Percentiles rank a stretch among this genome's conserved stretches.
Evolutionary conservation across 1,284 basidiomycete species (phyloP).

Genomic region (Pascua sp.): DNA sequence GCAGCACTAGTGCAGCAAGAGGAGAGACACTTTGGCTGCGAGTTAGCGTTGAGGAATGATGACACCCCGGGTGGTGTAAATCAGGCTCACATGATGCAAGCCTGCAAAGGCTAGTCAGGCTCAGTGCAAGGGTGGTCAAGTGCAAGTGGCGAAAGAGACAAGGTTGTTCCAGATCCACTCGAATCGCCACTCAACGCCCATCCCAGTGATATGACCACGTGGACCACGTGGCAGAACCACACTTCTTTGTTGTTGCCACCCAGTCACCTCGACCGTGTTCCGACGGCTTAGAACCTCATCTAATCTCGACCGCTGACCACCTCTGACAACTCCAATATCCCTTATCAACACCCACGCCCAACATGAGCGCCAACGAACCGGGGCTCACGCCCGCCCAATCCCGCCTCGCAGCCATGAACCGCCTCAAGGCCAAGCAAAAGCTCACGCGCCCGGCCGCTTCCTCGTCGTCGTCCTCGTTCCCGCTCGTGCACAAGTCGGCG

Average conservation of each 20-base stretch:
- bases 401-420: slow-evolving; percentile 46
- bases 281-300: not conserved
- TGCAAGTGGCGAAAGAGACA: too few relatives aligned
- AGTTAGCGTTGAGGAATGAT: too few relatives aligned
- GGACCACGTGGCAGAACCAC: not conserved
- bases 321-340: not conserved
- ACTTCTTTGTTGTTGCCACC: not conserved
- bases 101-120: too few relatives aligned
- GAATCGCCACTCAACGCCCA: too few relatives aligned
- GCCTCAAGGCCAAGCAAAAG: slow-evolving; percentile 46
- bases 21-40: too few relatives aligned
- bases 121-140: too few relatives aligned
- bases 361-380: not conserved
- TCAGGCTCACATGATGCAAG: too few relatives aligned
- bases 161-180: too few relatives aligned
- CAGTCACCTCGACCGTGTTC: not conserved
- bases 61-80: too few relatives aligned
- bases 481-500: slow-evolving; percentile 31
- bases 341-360: not conserved
- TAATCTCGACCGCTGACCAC: not conserved
- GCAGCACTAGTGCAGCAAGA: too few relatives aligned
- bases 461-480: slow-evolving; percentile 1
- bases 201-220: too few relatives aligned
- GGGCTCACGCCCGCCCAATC: slow-evolving; percentile 39
- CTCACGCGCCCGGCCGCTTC: slow-evolving; percentile 15